Base-by-base conservation (phyloP, 2,329 filamentous ascomycete species). In the Plenodomus lindquistii region DNA sequence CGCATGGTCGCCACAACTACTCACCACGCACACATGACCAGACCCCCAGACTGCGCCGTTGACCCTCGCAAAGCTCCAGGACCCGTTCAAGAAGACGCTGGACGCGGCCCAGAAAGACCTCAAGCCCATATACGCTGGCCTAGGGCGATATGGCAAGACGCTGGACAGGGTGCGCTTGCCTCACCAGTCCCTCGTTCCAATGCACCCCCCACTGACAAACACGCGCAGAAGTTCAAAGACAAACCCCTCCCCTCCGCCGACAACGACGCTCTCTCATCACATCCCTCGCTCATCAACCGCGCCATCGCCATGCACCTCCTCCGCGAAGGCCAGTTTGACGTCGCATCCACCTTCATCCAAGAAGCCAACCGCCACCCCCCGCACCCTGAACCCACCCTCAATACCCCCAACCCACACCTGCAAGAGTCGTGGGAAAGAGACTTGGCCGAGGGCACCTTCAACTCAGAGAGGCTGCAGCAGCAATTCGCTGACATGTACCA, bases 301-400 rank as follows among this genome's bases (percentile, higher is more conserved):
- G 93, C 94, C 6, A 95, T 99, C 61, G 89, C 89, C 9, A 97
- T 97, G 91, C 94, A 99, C 68, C 82, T 99, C 18, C 81, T 99
- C 34, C 89, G 94, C 35, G 93, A 97, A 75, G 94, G 94, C 40
- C 89, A 96, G 67, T 99, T 99, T 72, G 81, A 81, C 18, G 92
- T 96, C 2, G 93, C 93, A 11, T 85, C 86, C 15, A 91, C 86
- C 1, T 97, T 99, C 62, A 83, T 96, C 40, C 77, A 81, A 13
- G 94, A 97, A 77, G 83, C 82, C 22, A 73, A 77, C 44, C 69
- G 76, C 19, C 74, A 77, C 50, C 75, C 77, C 34, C 71, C 73
- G 20, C 66, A 69, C 58, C 73, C 57, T 50, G 68, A 72, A 50
- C 62, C 73, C 40, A 69, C 69, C 19, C 48, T 63, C 47, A 63